A percentile compares a stretch with the other conserved stretches of the same genome.
Conservation (phyloP, 225 moss, liverwort and hornwort species). For the Marchantia polymorpha region DNA sequence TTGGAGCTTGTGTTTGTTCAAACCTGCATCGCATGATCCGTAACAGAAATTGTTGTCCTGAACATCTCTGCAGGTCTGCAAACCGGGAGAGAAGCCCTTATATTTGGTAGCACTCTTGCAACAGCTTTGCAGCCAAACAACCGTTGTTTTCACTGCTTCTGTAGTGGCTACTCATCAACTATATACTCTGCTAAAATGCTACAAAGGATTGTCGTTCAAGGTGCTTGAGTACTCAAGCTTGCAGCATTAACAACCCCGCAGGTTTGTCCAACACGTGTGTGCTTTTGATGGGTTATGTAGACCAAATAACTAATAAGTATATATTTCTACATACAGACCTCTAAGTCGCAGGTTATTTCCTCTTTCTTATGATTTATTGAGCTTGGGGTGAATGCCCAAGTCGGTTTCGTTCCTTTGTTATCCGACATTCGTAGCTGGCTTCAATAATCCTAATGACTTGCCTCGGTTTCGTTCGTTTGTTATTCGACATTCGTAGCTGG, state of each 20-base stretch:
- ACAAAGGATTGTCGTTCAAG: slow-evolving; percentile 55
- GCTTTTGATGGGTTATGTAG: not conserved
- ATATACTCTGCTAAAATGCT: slow-evolving; percentile 62
- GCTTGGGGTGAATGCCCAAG: not conserved
- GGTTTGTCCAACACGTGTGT: slow-evolving; percentile 34
- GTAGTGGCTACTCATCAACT: slow-evolving; percentile 94
- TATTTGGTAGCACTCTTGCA: slow-evolving; percentile 76
- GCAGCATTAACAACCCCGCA: slow-evolving; percentile 79
- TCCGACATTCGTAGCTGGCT: not conserved
- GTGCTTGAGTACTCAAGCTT: slow-evolving; percentile 85
- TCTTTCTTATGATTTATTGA: not conserved
- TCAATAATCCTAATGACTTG: not conserved
- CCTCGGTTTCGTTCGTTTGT: no score
- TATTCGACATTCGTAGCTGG: no score
- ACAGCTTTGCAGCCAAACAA: slow-evolving; percentile 70
- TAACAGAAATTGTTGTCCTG: not conserved
- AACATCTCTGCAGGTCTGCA: slow-evolving; percentile 63
- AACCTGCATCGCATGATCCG: not conserved
- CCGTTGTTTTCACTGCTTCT: slow-evolving; percentile 89
- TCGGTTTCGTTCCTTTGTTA: not conserved
- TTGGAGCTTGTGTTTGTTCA: no score
- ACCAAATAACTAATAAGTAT: not conserved
- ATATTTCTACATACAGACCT: not conserved
- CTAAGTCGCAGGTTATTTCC: not conserved
- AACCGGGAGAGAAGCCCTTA: slow-evolving; percentile 79